A percentile compares a stretch with the other conserved stretches of the same genome.
phyloP scores from a whole-genome alignment of 257 asterid genomes.

The Petunia secreta region DNA sequence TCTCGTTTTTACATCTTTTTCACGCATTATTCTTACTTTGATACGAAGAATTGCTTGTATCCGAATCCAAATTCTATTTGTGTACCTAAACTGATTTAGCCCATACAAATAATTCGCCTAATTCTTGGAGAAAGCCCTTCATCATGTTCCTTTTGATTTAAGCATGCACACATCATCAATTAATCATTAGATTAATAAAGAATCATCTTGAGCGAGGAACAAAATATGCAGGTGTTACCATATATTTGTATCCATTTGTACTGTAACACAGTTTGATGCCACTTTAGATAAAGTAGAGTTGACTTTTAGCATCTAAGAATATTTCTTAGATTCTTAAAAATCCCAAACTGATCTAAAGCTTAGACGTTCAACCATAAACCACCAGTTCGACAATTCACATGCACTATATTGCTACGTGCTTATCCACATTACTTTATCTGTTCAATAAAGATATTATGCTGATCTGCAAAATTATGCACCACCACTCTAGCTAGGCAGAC shows the following conservation, averaged over 20 bases:
- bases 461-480: neutral
- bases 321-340: conserved; percentile 7
- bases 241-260: conserved; percentile 28
- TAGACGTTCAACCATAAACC: conserved; percentile 16
- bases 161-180: neutral
- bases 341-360: neutral
- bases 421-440: conserved; percentile 18
- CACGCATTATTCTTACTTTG: too few relatives aligned
- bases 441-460: neutral
- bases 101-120: too few relatives aligned
- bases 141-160: neutral
- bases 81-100: too few relatives aligned
- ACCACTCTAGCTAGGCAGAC: neutral
- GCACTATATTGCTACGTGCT: conserved; percentile 2
- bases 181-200: conserved; percentile 10
- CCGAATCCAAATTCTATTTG: too few relatives aligned
- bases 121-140: conserved; percentile 6
- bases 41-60: too few relatives aligned
- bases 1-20: too few relatives aligned
- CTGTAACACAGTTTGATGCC: conserved; percentile 26
- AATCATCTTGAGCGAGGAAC: conserved; percentile 8
- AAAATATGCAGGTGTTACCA: conserved; percentile 28
- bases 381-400: conserved; percentile 3
- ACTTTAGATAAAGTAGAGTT: conserved; percentile 19
- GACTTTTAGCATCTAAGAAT: neutral